Evolutionary conservation across 1,139 yeast species (phyloP), one percentile per base, ranked within the genome.

Genomic region (Geotrichum australiense): DNA sequence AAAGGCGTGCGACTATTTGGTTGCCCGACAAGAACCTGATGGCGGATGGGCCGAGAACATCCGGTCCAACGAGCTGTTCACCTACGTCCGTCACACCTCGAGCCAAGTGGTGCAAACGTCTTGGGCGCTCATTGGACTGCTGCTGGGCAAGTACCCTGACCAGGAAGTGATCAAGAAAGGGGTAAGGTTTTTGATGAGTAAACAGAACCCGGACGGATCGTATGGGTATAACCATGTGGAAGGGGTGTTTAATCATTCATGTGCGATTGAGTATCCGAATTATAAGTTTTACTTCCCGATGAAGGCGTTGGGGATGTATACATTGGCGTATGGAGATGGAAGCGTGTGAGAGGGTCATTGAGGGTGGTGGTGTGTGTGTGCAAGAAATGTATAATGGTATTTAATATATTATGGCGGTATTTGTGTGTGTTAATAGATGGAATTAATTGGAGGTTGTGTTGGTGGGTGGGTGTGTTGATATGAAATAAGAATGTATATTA

Each of bases 41-140:
- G 99, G 98, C 16, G 98, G 98, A 0, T 93, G 98, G 98, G 85
- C 94, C 41, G 99, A 93, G 61, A 61, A 61, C 42, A 65, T 68
- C 52, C 50, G 70, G 34, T 58, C 93, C 2, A 80, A 91, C 56
- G 97, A 89, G 58, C 73, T 85, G 0, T 93, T 82, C 52, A 68
- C 80, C 0, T 93, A 89, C 62, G 84, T 91, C 3, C 70, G 73
- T 27, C 73, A 76, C 18, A 73, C 71, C 11, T 59, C 70, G 40
- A 79, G 95, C 1, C 71, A 81, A 46, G 81, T 81, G 0, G 96
- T 91, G 0, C 97, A 89, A 59, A 87, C 97, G 0, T 74, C 96
- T 0, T 93, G 98, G 98, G 94, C 83, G 1, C 57, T 84, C 6
- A 84, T 91, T 51, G 94, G 91, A 0, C 69, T 93, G 42, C 55